These are phyloP conservation scores for Teunomyces pallodes DNA, from an alignment of 805 yeast species.

Conservation along the genomic window DNA sequence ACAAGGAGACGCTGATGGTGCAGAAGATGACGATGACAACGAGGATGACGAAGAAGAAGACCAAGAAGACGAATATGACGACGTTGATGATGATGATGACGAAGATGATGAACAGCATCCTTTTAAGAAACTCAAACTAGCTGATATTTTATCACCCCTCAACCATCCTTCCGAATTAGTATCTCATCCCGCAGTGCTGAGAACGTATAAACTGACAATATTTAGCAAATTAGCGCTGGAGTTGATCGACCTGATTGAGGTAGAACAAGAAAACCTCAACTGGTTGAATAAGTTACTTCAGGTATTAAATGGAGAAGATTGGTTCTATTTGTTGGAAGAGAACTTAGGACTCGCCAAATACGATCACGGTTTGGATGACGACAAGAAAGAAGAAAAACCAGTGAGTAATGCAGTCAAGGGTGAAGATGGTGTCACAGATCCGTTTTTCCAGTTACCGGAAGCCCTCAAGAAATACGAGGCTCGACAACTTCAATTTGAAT, in stretches of 20 bases:
- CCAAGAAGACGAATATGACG: slow-evolving; percentile 11
- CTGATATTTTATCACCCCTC: slow-evolving; percentile 69
- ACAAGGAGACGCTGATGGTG: slow-evolving; percentile 5
- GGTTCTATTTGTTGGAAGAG: slow-evolving; percentile 60
- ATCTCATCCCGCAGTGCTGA: slow-evolving; percentile 63
- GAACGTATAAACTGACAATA: slow-evolving; percentile 57
- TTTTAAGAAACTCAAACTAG: slow-evolving; percentile 26
- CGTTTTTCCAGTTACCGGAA: slow-evolving; percentile 57
- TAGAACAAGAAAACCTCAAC: slow-evolving; percentile 76
- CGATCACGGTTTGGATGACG: slow-evolving; percentile 55
- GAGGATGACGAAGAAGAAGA: slow-evolving; percentile 7
- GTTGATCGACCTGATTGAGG: slow-evolving; percentile 73
- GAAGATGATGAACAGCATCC: slow-evolving; percentile 21
- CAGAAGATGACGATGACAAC: slow-evolving; percentile 6
- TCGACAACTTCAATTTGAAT: slow-evolving; percentile 20
- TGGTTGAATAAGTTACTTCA: slow-evolving; percentile 69
- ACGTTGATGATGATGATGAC: slow-evolving; percentile 8
- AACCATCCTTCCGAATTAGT: slow-evolving; percentile 77
- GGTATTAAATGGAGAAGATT: slow-evolving; percentile 84
- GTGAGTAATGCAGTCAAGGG: slow-evolving; percentile 35
- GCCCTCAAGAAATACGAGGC: slow-evolving; percentile 32
- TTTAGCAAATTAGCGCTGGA: slow-evolving; percentile 60
- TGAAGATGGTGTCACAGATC: slow-evolving; percentile 51
- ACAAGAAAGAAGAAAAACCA: slow-evolving; percentile 7
- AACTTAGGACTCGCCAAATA: slow-evolving; percentile 65